Conservation (phyloP, 2,329 filamentous ascomycete species). For the Calonectria fujianensis region DNA sequence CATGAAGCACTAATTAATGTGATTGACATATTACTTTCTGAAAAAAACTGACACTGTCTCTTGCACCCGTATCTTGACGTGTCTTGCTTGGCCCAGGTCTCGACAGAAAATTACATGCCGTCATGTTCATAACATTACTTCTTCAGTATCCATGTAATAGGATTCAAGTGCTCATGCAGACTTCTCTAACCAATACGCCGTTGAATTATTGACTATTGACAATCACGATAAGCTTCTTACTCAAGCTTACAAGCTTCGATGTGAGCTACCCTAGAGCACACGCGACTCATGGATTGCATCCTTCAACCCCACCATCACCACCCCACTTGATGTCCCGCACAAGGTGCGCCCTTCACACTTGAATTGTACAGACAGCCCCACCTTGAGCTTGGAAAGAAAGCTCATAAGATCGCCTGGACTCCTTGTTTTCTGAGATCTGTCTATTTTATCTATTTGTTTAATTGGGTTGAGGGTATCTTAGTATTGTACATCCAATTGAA, state of each 20-base stretch:
- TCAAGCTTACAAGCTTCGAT: not conserved
- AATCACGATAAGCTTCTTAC: not conserved
- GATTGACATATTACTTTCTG: not conserved
- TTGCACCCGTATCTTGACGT: accelerated
- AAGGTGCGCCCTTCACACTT: conserved; percentile 34
- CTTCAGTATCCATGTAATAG: not conserved
- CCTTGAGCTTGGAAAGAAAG: not conserved
- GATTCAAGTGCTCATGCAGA: not conserved
- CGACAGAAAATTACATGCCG: not conserved
- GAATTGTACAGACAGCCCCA: conserved; percentile 31
- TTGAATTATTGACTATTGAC: not conserved
- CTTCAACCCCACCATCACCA: conserved; percentile 11
- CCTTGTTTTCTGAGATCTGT: not conserved
- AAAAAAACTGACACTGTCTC: not conserved
- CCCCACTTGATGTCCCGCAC: conserved; percentile 32
- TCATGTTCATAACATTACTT: not conserved
- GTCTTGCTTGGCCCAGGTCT: too few relatives aligned
- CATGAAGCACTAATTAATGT: not conserved
- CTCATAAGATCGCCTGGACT: not conserved
- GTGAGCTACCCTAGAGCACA: conserved; percentile 2
- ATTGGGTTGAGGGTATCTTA: conserved; percentile 28
- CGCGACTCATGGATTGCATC: conserved; percentile 12
- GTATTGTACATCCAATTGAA: conserved; percentile 7
- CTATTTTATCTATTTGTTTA: conserved; percentile 13
- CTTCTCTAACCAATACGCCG: not conserved